Base-by-base conservation (phyloP, 495 filamentous ascomycete genomes). In the Penicillium fimorum region DNA sequence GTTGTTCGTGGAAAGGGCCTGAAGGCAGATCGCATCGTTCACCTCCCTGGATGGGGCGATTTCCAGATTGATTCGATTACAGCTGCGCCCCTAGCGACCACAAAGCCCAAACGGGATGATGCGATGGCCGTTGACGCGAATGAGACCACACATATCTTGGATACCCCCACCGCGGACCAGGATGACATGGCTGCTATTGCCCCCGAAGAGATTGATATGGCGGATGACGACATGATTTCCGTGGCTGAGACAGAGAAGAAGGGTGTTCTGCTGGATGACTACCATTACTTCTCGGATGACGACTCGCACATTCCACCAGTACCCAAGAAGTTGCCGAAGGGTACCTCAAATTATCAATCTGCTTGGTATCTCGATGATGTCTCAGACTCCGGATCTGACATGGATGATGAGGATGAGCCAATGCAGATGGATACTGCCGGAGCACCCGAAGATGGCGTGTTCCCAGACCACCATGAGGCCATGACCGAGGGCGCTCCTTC, bases 251-350 rank as follows among this genome's bases (percentile, higher is more conserved):
- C 68, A 12, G 76, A 78, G 25, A 80, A 86, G 46, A 85, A 83
- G 71, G 93, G 93, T 45, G 94, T 98, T 4, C 77, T 98, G 41
- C 79, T 98, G 29, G 94, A 98, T 60, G 92, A 96, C 58, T 93
- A 98, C 71, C 94, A 97, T 66, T 98, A 98, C 73, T 98, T 96
- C 67, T 93, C 91, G 4, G 94, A 97, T 48, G 91, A 96, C 17
- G 88, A 95, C 22, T 76, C 82, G n/a, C 76, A 82, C 56, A 75
- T 82, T 30, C 82, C 84, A 3, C 58, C 76, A 12, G 66, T 70
- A 42, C 89, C 90, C 4, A 95, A 88, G 74, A 83, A 82, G 60
- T 69, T 98, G 20, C 94, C 94, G 0, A 89, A 86, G 68, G 94
- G 94, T 49, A 98, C 94, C 22, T 97, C 94, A 6, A 80, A 85